A percentile compares a stretch with the other conserved stretches of the same genome.
Conservation (phyloP, 1,284 basidiomycete genomes). For the Grifola frondosa region DNA sequence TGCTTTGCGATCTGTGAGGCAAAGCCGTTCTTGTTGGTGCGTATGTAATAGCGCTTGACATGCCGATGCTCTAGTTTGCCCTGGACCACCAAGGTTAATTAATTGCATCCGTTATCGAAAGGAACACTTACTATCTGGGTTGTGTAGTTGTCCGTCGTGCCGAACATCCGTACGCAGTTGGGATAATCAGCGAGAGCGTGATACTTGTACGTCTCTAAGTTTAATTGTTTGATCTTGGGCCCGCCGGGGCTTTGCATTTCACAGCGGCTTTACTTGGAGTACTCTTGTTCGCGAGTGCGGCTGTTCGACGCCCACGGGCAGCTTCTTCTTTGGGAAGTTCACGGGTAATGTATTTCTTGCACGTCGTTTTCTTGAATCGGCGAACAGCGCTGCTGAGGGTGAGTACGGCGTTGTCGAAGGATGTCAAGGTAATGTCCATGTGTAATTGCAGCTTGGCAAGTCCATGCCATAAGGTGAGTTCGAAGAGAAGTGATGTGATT, state of each 20-base stretch:
- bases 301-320: constrained; percentile 3
- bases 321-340: constrained; percentile 29
- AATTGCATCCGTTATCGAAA: too few relatives aligned
- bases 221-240: not conserved
- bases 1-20: constrained; percentile 26
- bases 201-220: constrained; percentile 18
- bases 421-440: constrained; percentile 22
- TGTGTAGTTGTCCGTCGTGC: constrained; percentile 35
- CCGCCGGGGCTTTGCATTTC: not conserved
- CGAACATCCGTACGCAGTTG: constrained; percentile 25
- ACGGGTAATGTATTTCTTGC: constrained; percentile 13
- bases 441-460: constrained; percentile 34
- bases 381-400: constrained; percentile 19
- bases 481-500: constrained; percentile 27
- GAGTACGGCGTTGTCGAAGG: constrained; percentile 16
- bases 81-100: constrained; percentile 16
- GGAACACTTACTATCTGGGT: constrained; percentile 34
- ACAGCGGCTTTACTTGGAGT: not conserved
- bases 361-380: constrained; percentile 20
- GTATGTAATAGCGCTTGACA: constrained; percentile 34
- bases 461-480: constrained; percentile 29
- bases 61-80: constrained; percentile 34
- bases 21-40: constrained; percentile 32
- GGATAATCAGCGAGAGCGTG: constrained; percentile 26
- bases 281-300: not conserved